Conservation (phyloP, 805 yeast species). For the Metschnikowia baotianmanensis region DNA sequence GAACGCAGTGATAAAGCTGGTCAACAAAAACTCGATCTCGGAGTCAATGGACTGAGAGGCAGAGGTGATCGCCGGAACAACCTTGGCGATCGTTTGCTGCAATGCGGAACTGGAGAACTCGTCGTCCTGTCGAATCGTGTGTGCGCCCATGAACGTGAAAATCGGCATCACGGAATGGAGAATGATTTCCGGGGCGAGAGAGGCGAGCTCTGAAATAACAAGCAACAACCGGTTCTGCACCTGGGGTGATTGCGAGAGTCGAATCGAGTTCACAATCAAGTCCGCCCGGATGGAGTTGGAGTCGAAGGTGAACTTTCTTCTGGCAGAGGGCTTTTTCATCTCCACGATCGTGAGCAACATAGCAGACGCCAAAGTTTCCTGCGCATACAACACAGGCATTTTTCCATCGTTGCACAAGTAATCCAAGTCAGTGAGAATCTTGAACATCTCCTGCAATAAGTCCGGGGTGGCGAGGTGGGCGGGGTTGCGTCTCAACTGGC, state of each 20-base stretch:
- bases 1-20: conserved; percentile 92
- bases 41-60: conserved; percentile 46
- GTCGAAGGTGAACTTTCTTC: conserved; percentile 43
- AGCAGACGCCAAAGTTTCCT: conserved; percentile 85
- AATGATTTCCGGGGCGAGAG: conserved; percentile 85
- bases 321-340: conserved; percentile 38
- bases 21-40: conserved; percentile 79
- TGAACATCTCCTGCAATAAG: conserved; percentile 53
- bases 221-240: conserved; percentile 85
- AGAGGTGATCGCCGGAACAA: conserved; percentile 76
- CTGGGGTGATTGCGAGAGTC: conserved; percentile 89
- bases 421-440: conserved; percentile 69
- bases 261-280: conserved; percentile 83
- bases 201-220: conserved; percentile 84
- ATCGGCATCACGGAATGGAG: conserved; percentile 99
- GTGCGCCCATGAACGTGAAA: conserved; percentile 98
- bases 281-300: conserved; percentile 79
- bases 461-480: conserved; percentile 39
- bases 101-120: conserved; percentile 91
- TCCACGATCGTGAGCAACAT: conserved; percentile 66
- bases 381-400: conserved; percentile 85
- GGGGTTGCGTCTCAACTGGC: conserved; percentile 35
- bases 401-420: conserved; percentile 89
- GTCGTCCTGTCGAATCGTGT: conserved; percentile 93
- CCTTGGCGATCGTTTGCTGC: conserved; percentile 85